These are phyloP conservation scores for Lactarius sanguifluus DNA, from an alignment of 768 basidiomycete genomes.

Conservation along the genomic window DNA sequence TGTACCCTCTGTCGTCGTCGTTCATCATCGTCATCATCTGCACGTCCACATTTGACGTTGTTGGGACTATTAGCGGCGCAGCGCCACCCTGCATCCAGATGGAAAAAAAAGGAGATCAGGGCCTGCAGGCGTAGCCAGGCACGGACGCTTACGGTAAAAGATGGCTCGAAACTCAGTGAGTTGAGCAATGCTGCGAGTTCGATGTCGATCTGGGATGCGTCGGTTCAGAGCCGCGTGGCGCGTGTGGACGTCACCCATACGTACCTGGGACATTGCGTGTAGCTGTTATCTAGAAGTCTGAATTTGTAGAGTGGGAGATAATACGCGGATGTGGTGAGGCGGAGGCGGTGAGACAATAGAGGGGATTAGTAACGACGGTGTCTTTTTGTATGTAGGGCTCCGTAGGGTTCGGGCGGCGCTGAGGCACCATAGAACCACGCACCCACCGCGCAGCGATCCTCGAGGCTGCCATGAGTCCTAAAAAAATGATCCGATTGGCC, in stretches of 20 bases:
- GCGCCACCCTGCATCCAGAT: not conserved
- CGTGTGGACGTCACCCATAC: not conserved
- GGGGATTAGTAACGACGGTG: not conserved
- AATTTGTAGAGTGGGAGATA: not conserved
- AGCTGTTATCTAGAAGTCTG: not conserved
- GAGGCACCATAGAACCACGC: slow-evolving; percentile 12
- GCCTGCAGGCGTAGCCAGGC: not conserved
- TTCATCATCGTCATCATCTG: slow-evolving; percentile 12
- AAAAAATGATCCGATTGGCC: not conserved
- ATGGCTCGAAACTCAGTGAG: slow-evolving; percentile 17
- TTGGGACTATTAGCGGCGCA: not conserved
- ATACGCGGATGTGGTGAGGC: not conserved
- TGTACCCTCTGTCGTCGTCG: slow-evolving; percentile 20
- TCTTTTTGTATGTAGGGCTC: slow-evolving; percentile 17
- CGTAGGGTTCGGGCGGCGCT: slow-evolving; percentile 6
- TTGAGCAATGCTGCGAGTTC: slow-evolving; percentile 27
- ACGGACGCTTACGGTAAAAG: slow-evolving; percentile 10
- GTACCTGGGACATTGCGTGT: not conserved
- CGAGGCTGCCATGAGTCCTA: slow-evolving; percentile 6
- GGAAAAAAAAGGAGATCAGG: not conserved
- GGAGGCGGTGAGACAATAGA: not conserved
- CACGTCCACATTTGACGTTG: not conserved
- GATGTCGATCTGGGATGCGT: slow-evolving; percentile 13
- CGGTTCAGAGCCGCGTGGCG: not conserved
- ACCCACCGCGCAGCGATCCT: slow-evolving; percentile 14